Evolutionary conservation across 306 rosid species (phyloP).

Genomic region (Trifolium fragiferum): DNA sequence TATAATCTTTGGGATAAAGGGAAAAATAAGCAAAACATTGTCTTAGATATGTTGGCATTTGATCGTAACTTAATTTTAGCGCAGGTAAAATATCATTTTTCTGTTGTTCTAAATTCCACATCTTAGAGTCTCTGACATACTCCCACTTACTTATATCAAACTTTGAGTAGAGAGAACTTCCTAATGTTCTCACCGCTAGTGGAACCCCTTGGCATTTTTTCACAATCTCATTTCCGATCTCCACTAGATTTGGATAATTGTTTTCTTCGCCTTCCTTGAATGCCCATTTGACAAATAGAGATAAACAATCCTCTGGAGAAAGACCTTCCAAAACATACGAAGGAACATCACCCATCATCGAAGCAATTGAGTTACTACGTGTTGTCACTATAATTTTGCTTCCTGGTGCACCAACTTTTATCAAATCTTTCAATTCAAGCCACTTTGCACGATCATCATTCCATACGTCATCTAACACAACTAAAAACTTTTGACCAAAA

Average conservation of each 20-base stretch:
- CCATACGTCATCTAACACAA: constrained; percentile 10
- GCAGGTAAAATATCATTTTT: background rate
- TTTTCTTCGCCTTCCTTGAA: background rate
- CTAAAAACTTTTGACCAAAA: background rate
- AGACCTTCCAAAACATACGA: background rate
- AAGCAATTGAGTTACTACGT: background rate
- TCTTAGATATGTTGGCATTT: background rate
- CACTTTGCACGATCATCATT: constrained; percentile 4
- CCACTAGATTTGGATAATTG: background rate
- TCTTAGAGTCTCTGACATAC: background rate
- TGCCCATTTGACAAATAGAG: constrained; percentile 17
- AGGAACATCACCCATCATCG: background rate
- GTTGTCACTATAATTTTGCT: background rate
- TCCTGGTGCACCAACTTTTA: background rate
- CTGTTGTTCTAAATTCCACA: background rate
- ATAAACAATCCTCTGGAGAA: background rate
- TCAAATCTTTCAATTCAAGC: background rate
- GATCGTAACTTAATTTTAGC: background rate
- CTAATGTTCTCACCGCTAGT: background rate
- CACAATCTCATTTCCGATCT: constrained; percentile 6
- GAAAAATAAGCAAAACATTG: constrained; percentile 4
- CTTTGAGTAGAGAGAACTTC: background rate
- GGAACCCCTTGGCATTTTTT: constrained; percentile 1
- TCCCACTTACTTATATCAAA: background rate
- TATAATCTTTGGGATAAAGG: background rate